phyloP scores from a whole-genome alignment of 805 yeast genomes.

The Scheffersomyces coipomensis region DNA sequence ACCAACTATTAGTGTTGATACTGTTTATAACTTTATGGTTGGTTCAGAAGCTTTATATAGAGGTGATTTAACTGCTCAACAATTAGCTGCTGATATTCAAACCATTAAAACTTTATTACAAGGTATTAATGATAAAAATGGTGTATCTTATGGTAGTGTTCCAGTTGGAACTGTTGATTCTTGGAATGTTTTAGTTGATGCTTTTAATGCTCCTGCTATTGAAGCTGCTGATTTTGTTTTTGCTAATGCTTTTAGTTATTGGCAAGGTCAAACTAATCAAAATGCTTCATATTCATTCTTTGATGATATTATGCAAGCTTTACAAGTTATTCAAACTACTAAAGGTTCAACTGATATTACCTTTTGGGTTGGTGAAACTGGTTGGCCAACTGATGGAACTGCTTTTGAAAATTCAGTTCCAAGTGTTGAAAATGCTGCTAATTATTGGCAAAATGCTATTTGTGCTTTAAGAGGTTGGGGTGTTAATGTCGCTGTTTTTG shows the following conservation, averaged over 20 bases:
- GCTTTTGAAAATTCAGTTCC: conserved; percentile 67
- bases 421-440: conserved; percentile 66
- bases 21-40: conserved; percentile 77
- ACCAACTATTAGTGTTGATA: conserved; percentile 66
- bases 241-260: conserved; percentile 96
- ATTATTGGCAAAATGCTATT: conserved; percentile 83
- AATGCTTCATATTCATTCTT: conserved; percentile 90
- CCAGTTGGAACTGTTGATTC: conserved; percentile 95
- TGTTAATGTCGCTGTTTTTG: conserved; percentile 86
- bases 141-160: conserved; percentile 65
- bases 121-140: conserved; percentile 72
- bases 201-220: conserved; percentile 66
- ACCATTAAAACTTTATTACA: conserved; percentile 60
- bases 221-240: conserved; percentile 80
- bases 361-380: conserved; percentile 97
- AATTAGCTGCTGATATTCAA: conserved; percentile 66
- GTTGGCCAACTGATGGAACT: conserved; percentile 92
- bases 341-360: conserved; percentile 85
- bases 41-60: conserved; percentile 97
- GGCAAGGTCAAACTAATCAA: conserved; percentile 91
- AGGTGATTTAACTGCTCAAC: conserved; percentile 72
- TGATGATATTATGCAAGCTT: conserved; percentile 97
- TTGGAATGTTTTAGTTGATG: conserved; percentile 90
- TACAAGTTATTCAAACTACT: conserved; percentile 79
- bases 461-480: conserved; percentile 98